Evolutionary conservation across 2,329 filamentous ascomycete species (phyloP).

Genomic region (Mariannaea elegans): DNA sequence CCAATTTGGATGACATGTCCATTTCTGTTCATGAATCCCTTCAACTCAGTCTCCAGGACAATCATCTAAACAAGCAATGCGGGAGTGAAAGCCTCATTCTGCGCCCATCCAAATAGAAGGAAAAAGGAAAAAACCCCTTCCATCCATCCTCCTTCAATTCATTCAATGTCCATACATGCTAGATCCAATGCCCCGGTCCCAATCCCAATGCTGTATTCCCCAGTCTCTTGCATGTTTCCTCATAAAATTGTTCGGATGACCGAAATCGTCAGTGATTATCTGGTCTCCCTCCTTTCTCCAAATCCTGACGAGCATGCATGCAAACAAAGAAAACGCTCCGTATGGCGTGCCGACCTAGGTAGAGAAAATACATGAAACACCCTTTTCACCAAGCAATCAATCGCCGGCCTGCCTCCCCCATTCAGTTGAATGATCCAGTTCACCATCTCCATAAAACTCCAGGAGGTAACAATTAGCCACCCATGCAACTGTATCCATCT

Average conservation of each 20-base stretch:
- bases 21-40: no score
- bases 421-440: constrained; percentile 26
- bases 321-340: constrained; percentile 29
- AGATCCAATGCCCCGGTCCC: constrained; percentile 5
- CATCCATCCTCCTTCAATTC: not conserved
- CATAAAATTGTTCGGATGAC: constrained; percentile 22
- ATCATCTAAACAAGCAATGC: no score
- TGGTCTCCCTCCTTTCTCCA: constrained; percentile 1
- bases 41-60: no score
- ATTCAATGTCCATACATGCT: constrained; percentile 10
- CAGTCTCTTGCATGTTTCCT: constrained; percentile 23
- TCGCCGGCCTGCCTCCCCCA: constrained; percentile 33
- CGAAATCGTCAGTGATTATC: constrained; percentile 8
- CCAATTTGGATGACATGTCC: no score
- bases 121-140: not conserved
- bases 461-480: constrained; percentile 20
- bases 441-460: constrained; percentile 19
- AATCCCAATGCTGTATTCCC: constrained; percentile 5
- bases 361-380: constrained; percentile 23
- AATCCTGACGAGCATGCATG: constrained; percentile 21
- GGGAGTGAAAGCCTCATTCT: not conserved
- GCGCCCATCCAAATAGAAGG: not conserved
- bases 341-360: constrained; percentile 29
- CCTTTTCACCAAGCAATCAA: constrained; percentile 32
- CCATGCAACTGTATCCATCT: constrained; percentile 5